These are phyloP conservation scores for Stenogyne calaminthoides DNA, from an alignment of 305 asterid species.

Conservation along the genomic window DNA sequence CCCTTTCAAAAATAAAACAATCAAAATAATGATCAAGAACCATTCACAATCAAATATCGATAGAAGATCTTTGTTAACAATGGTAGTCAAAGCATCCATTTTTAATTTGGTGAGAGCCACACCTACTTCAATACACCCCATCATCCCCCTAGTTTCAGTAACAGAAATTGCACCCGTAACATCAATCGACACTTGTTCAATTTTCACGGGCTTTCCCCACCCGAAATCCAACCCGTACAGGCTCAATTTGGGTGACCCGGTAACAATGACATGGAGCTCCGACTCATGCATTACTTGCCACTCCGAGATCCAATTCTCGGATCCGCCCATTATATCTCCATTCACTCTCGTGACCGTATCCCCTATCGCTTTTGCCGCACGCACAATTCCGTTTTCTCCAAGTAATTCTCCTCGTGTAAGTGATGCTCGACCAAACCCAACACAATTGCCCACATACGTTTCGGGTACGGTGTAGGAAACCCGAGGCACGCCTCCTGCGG, in stretches of 20 bases:
- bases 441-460: not conserved
- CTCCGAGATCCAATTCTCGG: not conserved
- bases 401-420: not conserved
- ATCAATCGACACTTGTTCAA: not conserved
- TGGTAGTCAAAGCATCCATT: not conserved
- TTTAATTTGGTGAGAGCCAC: not conserved
- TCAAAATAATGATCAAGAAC: too few relatives aligned
- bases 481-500: not conserved
- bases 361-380: not conserved
- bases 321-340: not conserved
- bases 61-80: not conserved
- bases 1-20: too few relatives aligned
- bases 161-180: not conserved
- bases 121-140: not conserved
- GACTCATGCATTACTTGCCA: not conserved
- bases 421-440: not conserved
- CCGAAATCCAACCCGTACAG: not conserved
- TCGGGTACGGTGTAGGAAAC: not conserved
- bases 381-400: not conserved
- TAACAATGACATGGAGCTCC: not conserved
- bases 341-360: not conserved
- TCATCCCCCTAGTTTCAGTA: not conserved
- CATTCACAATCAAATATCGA: not conserved
- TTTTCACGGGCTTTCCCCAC: not conserved
- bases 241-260: not conserved